Base-by-base conservation (phyloP, 176 grass and related monocot genomes). In the Oryza punctata region DNA sequence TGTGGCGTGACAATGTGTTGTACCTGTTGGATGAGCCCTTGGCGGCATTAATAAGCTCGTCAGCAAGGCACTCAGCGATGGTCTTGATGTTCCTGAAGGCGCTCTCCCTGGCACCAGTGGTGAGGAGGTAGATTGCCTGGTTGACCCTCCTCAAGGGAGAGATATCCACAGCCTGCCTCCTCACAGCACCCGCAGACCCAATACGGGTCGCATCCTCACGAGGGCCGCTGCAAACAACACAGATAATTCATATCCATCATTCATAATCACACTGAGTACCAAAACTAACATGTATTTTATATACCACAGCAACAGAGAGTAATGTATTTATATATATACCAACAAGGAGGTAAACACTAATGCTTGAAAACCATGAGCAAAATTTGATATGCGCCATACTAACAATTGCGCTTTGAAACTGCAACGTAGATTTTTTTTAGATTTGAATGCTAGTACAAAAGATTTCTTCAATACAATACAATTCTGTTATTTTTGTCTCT, bases 71-170 rank as follows among this genome's bases (percentile, higher is more conserved):
- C 57, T 93, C 91, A 1, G 91, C 91, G 12, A 93, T 93, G 49
- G 91, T 93, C 82, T 93, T 93, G 78, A 93, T 82, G 41, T 93
- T 93, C 44, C 91, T 75, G 52, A 93, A 93, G 23, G 91, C 91
- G 35, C 91, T 93, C 63, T 93, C 91, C 73, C 91, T 88, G 21
- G 91, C 91, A 52, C 91, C 91, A 63, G 91, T 93, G 6, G 88
- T 90, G 28, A 93, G 78, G 12, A 93, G 88, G 72, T 88, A 93
- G 44, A 93, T 93, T 54, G 91, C 88, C 78, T 87, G 85, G 78
- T 93, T 93, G 35, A 93, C 91, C 33, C 91, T 75, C 60, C 91
- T 82, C 3, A 93, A 79, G 32, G 91, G 91, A n/a, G 91, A 93
- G 81, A 93, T 93, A 90, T 93, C 91, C 38, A 93, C 88, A 49